Conservation (phyloP, 148 eudicot species). For the Nyssa sinensis region DNA sequence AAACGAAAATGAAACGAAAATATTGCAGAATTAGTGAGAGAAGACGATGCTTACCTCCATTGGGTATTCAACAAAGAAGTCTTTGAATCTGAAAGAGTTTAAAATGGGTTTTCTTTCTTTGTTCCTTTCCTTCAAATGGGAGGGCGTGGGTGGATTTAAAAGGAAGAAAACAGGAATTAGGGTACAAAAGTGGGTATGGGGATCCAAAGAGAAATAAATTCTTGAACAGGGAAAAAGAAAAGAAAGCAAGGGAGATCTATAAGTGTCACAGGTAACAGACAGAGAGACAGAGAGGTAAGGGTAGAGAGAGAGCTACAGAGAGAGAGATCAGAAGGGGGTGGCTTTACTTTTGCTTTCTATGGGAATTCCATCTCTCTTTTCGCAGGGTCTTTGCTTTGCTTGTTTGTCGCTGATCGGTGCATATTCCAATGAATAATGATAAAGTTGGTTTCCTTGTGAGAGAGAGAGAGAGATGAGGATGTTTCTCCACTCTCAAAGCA, state of each 20-base stretch:
- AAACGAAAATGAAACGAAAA: background rate
- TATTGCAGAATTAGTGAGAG: background rate
- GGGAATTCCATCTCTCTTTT: background rate
- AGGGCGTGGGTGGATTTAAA: background rate
- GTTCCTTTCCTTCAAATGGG: background rate
- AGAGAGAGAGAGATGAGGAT: background rate
- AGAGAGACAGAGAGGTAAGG: background rate
- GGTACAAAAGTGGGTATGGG: background rate
- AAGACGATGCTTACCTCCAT: conserved; percentile 14
- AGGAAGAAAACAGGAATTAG: background rate
- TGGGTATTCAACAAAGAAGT: background rate
- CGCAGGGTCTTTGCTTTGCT: background rate
- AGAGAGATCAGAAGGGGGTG: background rate
- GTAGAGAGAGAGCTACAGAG: background rate
- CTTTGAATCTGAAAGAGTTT: background rate
- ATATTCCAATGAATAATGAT: background rate
- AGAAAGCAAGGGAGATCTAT: background rate
- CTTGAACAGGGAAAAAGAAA: background rate
- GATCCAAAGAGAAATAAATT: background rate
- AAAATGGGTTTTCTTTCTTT: conserved; percentile 13
- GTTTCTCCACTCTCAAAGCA: background rate
- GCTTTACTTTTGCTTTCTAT: background rate
- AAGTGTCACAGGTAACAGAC: background rate
- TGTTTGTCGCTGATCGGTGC: background rate
- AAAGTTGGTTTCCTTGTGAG: background rate